Conservation (phyloP, 192 early-diverging fungal genomes). For the Coemansia sp. region DNA sequence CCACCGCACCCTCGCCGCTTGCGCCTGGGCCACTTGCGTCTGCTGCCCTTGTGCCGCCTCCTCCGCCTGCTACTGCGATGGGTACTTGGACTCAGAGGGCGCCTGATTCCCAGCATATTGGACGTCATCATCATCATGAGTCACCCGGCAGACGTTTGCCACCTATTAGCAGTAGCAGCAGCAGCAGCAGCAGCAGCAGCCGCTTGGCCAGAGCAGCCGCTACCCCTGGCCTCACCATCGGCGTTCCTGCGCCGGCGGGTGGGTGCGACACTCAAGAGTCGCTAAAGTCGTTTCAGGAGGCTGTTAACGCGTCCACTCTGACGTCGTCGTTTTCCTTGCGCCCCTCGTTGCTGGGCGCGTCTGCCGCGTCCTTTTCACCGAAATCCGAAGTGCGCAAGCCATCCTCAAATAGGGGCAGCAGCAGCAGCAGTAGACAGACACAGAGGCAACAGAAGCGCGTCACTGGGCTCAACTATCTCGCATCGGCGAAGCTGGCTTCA, state of each 20-base stretch:
- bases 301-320: background rate
- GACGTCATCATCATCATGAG: background rate
- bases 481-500: conserved; percentile 4
- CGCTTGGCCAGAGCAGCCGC: background rate
- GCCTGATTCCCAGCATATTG: background rate
- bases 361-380: background rate
- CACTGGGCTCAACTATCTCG: conserved; percentile 9
- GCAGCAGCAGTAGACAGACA: background rate
- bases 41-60: conserved; percentile 1
- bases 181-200: background rate
- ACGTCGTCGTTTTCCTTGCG: background rate
- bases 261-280: background rate
- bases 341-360: background rate
- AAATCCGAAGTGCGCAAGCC: background rate
- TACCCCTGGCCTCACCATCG: background rate
- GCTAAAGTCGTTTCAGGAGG: background rate
- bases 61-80: conserved; percentile 30
- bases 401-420: background rate
- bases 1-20: background rate
- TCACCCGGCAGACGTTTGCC: background rate
- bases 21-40: background rate
- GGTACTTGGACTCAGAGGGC: conserved; percentile 27
- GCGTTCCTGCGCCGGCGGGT: background rate
- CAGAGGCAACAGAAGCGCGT: background rate
- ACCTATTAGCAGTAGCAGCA: background rate